Base-by-base conservation (phyloP, 1,284 basidiomycete genomes). In the Cryptococcus sp. region DNA sequence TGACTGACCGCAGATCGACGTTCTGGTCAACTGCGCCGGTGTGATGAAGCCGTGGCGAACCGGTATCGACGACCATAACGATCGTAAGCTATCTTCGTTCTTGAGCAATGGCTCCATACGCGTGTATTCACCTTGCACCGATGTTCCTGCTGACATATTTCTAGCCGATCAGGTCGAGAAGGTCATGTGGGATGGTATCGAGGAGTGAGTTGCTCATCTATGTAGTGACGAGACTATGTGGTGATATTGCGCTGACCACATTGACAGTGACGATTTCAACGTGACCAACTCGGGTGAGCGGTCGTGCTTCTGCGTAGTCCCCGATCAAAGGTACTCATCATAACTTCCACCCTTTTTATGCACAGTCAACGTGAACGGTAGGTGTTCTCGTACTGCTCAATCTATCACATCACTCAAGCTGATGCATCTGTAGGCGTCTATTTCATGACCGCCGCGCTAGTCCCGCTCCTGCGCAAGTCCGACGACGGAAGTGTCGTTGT, bases 1-100 rank as follows among this genome's bases (percentile, higher is more conserved):
- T 46, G 40, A 44, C 8, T 20, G 15, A 19, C 37, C 13, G 17
- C 50, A 70, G 62, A 54, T 76, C 22, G 75, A 77, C 59, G 69
- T 71, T 13, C 62, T 77, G 50, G 63, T 77, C 62, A 77, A 77
- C 59, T 72, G 71, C 55, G 72, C 73, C 0, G 75, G 72, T 17
- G 69, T 76, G 10, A 67, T 72, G 55, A 55, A 51, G 44, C 59
- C 50, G 16, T 74, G 66, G 62, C 60, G 59, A 50, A 71, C 63
- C 25, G 56, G 54, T 19, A 67, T 72, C 5, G 62, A 52, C 3
- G 60, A 72, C 41, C 65, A 69, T 40, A 57, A 71, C 50, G 66
- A 75, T 63, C 67, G 71, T 74, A 37, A 54, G 69, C 54, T 0
- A 11, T 4, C 29, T 34, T 16, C n/a, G 8, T 20, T 16, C 2